Base-by-base conservation (phyloP, 2,329 filamentous ascomycete species). In the Alternaria tenuissima region DNA sequence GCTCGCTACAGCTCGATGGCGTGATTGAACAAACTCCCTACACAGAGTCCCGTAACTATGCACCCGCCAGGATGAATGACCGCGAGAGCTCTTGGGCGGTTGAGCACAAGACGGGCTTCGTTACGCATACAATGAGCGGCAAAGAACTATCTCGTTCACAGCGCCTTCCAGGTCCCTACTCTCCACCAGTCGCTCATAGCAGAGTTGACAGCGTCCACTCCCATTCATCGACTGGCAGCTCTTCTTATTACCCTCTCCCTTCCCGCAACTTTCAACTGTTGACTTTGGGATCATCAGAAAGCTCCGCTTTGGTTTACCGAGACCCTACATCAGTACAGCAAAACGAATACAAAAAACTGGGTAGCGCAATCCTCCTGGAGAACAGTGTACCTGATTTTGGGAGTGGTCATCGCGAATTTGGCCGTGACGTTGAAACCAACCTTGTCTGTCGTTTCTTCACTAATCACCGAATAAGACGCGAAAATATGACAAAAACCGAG, bases 391-490 rank as follows among this genome's bases (percentile, higher is more conserved):
- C 36, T 4, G 16, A 51, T 28, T 44, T 60, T 16, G 41, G 51
- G 8, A 30, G 30, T 12, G 18, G 36, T 11, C 36, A 47, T 36
- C 52, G 56, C 5, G n/a, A 30, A 26, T 51, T 59, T 24, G 60
- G 56, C 9, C 56, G 52, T 16, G 56, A 53, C 11, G 32, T 62
- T 9, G 38, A 53, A 4, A 41, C 56, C 11, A 54, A 59, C 60
- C 20, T 39, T n/a, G 24, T 53, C 38, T 26, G 34, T 24, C 11
- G 41, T 18, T 49, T 36, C 44, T 38, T 41, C 38, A 26, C 28
- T 3, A 14, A 26, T 9, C 39, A 34, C 55, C 32, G 20, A 3
- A 5, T 26, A 24, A n/a, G 8, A 4, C 41, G 52, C 26, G 18
- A 30, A 20, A 24, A 7, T 3, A 55, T 52, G 32, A 9, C 42